Conservation (phyloP, 2,329 filamentous ascomycete species). For the Colletotrichum sublineola region DNA sequence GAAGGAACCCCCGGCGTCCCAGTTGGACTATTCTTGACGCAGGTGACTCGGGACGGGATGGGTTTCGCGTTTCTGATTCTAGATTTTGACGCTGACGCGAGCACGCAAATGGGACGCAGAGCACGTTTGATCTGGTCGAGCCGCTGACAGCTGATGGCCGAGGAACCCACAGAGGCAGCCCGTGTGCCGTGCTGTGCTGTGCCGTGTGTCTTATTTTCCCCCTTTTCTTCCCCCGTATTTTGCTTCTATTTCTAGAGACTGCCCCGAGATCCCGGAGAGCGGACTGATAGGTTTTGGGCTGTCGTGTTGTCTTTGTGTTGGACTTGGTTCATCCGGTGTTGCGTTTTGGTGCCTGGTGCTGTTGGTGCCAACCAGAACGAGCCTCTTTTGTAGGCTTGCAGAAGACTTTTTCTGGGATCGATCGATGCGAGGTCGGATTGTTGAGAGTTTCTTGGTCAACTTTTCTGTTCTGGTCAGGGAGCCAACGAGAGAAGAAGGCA, state of each 20-base stretch:
- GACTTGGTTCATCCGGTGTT: neutral
- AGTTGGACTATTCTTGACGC: constrained; percentile 23
- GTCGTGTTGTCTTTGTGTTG: neutral
- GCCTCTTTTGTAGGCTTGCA: constrained; percentile 19
- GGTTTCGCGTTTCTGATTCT: constrained; percentile 42
- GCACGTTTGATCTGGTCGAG: constrained; percentile 37
- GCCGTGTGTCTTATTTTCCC: neutral
- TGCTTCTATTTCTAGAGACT: constrained; percentile 36
- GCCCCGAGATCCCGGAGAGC: constrained; percentile 31
- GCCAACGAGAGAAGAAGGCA: neutral
- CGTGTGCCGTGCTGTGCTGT: constrained; percentile 12
- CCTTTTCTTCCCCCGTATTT: constrained; percentile 15
- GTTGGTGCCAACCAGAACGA: constrained; percentile 8
- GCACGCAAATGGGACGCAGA: constrained; percentile 38
- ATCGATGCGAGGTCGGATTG: constrained; percentile 34
- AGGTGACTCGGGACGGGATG: constrained; percentile 40
- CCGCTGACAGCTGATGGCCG: constrained; percentile 35
- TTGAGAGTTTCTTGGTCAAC: constrained; percentile 14
- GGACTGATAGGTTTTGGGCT: constrained; percentile 15
- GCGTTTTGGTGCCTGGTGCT: constrained; percentile 3
- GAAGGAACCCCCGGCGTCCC: constrained; percentile 21
- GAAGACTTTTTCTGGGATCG: constrained; percentile 21
- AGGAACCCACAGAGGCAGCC: constrained; percentile 30
- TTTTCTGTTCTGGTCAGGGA: neutral
- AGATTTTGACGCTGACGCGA: constrained; percentile 42